Conservation (phyloP, 192 early-diverging fungal genomes). For the Linnemannia hyalina region DNA sequence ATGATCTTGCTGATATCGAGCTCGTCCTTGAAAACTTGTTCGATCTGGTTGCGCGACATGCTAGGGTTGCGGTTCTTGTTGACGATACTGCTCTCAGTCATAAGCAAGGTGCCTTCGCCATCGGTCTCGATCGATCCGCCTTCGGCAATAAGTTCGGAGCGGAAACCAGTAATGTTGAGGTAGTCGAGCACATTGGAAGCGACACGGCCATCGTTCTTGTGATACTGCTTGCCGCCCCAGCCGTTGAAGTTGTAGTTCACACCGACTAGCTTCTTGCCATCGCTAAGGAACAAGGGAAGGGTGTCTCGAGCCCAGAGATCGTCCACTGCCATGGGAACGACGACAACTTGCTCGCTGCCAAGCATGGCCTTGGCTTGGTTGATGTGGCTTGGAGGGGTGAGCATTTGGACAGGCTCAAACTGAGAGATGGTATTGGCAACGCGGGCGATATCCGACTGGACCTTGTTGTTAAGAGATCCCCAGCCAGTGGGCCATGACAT, state of each 20-base stretch:
- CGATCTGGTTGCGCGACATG: conserved; percentile 29
- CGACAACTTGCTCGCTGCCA: not conserved
- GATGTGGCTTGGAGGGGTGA: conserved; percentile 20
- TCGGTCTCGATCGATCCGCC: conserved; percentile 34
- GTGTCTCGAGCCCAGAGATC: conserved; percentile 33
- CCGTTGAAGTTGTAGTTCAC: conserved; percentile 29
- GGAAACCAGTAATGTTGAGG: conserved; percentile 7
- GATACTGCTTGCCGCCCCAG: conserved; percentile 25
- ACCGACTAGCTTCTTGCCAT: conserved; percentile 13
- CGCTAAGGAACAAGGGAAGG: conserved; percentile 18
- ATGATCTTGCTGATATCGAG: conserved; percentile 23
- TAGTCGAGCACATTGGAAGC: conserved; percentile 15
- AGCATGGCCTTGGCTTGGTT: conserved; percentile 15
- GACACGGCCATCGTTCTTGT: conserved; percentile 26
- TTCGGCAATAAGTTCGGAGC: conserved; percentile 24
- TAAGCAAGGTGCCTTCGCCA: conserved; percentile 26
- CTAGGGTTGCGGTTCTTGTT: conserved; percentile 39
- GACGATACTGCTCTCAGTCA: conserved; percentile 36
- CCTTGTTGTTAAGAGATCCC: conserved; percentile 26
- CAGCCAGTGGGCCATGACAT: conserved; percentile 38
- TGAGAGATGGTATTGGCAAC: conserved; percentile 25
- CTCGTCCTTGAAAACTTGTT: conserved; percentile 16
- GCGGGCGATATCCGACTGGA: conserved; percentile 33
- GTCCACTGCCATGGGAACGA: conserved; percentile 23
- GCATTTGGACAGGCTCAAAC: conserved; percentile 11